Conservation (phyloP, 2,329 filamentous ascomycete species). For the Pestalotiopsis fici region DNA sequence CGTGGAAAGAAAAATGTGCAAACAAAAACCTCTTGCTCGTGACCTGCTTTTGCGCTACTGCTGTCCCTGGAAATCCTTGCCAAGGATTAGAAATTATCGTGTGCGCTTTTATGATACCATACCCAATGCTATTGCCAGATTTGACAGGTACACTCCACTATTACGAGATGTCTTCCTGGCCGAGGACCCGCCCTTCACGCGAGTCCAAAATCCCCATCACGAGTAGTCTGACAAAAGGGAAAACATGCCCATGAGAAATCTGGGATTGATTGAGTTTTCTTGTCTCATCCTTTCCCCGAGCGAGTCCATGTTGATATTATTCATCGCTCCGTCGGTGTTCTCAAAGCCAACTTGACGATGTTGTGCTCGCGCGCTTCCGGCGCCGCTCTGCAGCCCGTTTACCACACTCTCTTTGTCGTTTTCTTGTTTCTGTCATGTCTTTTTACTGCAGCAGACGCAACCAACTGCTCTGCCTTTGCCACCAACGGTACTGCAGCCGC, state of each 20-base stretch:
- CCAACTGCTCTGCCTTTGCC: slow-evolving; percentile 1
- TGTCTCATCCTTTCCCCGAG: not conserved
- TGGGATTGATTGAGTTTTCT: not conserved
- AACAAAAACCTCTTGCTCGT: too few species aligned
- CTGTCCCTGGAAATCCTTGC: not conserved
- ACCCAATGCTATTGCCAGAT: not conserved
- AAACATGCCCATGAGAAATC: not conserved
- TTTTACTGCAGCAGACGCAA: not conserved
- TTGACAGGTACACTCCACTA: not conserved
- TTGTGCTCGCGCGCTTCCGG: not conserved
- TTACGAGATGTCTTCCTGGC: not conserved
- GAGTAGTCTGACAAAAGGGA: not conserved
- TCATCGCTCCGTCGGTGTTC: not conserved
- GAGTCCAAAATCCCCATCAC: not conserved
- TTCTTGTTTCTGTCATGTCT: not conserved
- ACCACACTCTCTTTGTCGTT: not conserved
- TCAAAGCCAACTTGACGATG: not conserved
- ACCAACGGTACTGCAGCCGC: slow-evolving; percentile 2
- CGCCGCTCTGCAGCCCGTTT: not conserved
- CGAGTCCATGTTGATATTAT: not conserved
- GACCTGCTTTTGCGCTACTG: too few species aligned
- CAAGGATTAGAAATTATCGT: not conserved
- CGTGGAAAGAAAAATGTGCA: too few species aligned
- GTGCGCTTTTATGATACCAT: not conserved
- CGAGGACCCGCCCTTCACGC: not conserved